Evolutionary conservation across 441 rosid species (phyloP).

Genomic region (Corymbia calophylla): DNA sequence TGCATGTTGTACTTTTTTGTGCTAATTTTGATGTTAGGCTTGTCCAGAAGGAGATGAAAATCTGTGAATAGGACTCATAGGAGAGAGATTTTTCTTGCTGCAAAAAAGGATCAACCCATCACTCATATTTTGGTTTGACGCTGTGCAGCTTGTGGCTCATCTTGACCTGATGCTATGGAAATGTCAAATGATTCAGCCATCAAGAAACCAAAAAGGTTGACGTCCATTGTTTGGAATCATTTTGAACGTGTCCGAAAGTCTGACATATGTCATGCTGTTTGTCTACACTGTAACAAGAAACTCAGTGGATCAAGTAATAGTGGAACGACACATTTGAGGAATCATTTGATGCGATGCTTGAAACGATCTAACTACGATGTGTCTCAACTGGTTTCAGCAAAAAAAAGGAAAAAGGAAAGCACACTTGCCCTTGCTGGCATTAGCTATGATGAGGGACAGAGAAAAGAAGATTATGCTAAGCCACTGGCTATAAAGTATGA

Average conservation of each 20-base stretch:
- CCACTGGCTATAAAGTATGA: slow-evolving; percentile 56
- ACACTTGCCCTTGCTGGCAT: slow-evolving; percentile 38
- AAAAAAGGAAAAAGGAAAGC: slow-evolving; percentile 73
- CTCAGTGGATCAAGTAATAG: slow-evolving; percentile 98
- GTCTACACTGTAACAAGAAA: slow-evolving; percentile 83
- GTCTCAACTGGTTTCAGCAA: slow-evolving; percentile 70
- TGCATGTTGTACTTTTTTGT: neutral
- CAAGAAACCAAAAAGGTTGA: slow-evolving; percentile 89
- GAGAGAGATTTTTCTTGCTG: neutral
- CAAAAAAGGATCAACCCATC: neutral
- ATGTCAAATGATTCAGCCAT: slow-evolving; percentile 42
- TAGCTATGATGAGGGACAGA: slow-evolving; percentile 53
- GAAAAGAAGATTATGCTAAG: slow-evolving; percentile 63
- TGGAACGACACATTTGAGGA: slow-evolving; percentile 95
- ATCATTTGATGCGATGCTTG: slow-evolving; percentile 90
- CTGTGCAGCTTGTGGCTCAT: slow-evolving; percentile 21
- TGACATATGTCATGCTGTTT: slow-evolving; percentile 84
- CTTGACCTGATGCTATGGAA: slow-evolving; percentile 54
- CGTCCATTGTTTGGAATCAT: slow-evolving; percentile 97
- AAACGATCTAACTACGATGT: slow-evolving; percentile 76
- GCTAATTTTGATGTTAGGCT: neutral
- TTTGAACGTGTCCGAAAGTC: slow-evolving; percentile 87
- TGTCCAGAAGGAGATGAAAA: neutral
- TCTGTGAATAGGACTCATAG: neutral
- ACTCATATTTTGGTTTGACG: neutral